Conservation (phyloP, 345 rosid species). For the Heritiera littoralis region DNA sequence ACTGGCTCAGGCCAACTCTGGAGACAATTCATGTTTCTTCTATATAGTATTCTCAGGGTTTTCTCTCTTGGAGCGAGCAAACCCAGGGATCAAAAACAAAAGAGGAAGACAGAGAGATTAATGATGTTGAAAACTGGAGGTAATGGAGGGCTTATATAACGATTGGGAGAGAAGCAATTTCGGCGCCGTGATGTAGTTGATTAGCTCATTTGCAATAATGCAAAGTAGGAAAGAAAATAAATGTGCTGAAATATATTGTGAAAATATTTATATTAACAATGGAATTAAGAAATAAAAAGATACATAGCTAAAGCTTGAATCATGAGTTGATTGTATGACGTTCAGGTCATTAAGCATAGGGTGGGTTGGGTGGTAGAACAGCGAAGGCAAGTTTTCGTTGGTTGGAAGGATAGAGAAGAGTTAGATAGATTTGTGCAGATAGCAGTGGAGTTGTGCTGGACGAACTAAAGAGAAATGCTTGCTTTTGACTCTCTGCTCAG, state of each 20-base stretch:
- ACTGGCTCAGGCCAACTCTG: conserved; percentile 90
- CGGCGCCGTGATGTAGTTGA: conserved; percentile 41
- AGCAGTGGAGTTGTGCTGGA: not conserved
- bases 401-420: not conserved
- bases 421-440: not conserved
- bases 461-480: not conserved
- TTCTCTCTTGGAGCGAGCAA: not conserved
- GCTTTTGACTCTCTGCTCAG: not conserved
- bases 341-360: no score
- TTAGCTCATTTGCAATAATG: not conserved
- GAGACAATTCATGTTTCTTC: conserved; percentile 30
- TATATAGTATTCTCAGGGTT: not conserved
- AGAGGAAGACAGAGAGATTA: no score
- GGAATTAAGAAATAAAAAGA: not conserved
- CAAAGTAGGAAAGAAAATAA: not conserved
- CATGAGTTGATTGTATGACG: not conserved
- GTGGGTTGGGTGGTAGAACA: not conserved
- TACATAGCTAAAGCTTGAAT: not conserved
- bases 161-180: not conserved
- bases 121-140: conserved; percentile 9
- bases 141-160: conserved; percentile 29
- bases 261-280: not conserved
- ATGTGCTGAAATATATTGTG: not conserved
- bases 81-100: not conserved
- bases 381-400: not conserved